Evolutionary conservation across 768 basidiomycete species (phyloP), one percentile per base, ranked within the genome.

Genomic region (Tylopilus balloui): DNA sequence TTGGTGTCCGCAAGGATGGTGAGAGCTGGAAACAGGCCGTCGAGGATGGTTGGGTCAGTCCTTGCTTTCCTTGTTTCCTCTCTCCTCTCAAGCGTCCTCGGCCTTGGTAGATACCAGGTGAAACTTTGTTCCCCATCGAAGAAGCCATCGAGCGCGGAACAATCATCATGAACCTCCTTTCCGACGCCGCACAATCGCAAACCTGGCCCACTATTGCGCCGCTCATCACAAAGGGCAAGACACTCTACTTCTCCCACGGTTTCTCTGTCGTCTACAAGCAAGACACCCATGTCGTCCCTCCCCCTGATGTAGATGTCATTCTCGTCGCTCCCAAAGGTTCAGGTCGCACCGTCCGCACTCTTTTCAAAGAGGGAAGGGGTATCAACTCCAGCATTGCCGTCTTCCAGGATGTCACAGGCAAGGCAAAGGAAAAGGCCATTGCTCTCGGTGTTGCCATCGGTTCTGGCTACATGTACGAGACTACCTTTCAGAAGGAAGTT

Each of bases 231-330:
- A 92, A 94, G 81, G 96, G 91, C 75, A 98, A 99, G 81, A 99
- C 96, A n/a, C 87, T 99, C 55, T 99, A 99, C 85, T 99, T 99
- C 79, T 92, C 95, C 6, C 96, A 99, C 70, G 96, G 96, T 64
- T 99, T 99, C 86, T 98, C 95, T 56, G 81, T 98, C 57, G 92
- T 99, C 47, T 99, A 86, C 84, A 92, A 94, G 79, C 83, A 99
- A 6, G 92, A 96, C 71, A 99, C 96, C 58, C 79, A 94, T 48
- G 92, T 99, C 58, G 62, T 94, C 48, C 89, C 92, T 54, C 96
- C 96, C 39, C 63, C 77, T 17, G 92, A 97, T 65, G 91, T 99
- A 56, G 96, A 99, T 68, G 96, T 99, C 62, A 98, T 99, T 70
- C 90, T 99, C 61, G 95, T 96, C 51, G 96, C 96, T 11, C 96